Evolutionary conservation across 1,284 basidiomycete genomes (phyloP).

Genomic region (Malassezia yamatoensis): DNA sequence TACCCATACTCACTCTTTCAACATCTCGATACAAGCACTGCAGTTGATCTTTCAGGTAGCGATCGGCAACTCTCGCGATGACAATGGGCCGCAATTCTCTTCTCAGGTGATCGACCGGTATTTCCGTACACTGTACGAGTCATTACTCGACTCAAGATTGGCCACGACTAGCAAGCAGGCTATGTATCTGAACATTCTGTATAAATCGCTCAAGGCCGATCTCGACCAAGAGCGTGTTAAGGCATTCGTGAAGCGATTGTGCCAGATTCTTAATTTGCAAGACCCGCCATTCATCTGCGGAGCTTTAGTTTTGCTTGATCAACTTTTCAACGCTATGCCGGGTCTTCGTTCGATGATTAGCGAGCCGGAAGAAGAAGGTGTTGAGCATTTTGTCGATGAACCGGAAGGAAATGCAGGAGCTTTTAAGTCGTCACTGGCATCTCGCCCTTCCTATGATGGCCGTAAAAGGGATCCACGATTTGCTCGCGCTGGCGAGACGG

Average conservation of each 20-base stretch:
- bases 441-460: constrained; percentile 27
- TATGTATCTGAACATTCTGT: constrained; percentile 90
- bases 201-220: constrained; percentile 82
- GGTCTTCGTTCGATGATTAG: constrained; percentile 63
- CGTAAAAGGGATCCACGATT: constrained; percentile 79
- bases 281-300: constrained; percentile 84
- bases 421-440: constrained; percentile 15
- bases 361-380: constrained; percentile 49
- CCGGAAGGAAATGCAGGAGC: constrained; percentile 31
- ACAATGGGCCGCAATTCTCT: constrained; percentile 10
- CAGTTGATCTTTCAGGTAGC: constrained; percentile 78
- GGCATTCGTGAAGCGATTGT: constrained; percentile 74
- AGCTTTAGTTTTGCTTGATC: constrained; percentile 57
- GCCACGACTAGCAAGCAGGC: constrained; percentile 82
- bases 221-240: constrained; percentile 59
- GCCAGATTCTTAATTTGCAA: constrained; percentile 68
- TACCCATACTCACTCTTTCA: constrained; percentile 80
- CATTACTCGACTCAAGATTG: constrained; percentile 72
- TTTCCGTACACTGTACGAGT: constrained; percentile 81
- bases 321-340: constrained; percentile 65
- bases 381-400: constrained; percentile 53
- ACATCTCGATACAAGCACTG: constrained; percentile 87
- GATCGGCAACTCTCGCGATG: constrained; percentile 16
- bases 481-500: constrained; percentile 65
- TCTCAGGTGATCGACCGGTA: constrained; percentile 57